phyloP scores from a whole-genome alignment of 345 rosid genomes.

The Citrus trifoliata region DNA sequence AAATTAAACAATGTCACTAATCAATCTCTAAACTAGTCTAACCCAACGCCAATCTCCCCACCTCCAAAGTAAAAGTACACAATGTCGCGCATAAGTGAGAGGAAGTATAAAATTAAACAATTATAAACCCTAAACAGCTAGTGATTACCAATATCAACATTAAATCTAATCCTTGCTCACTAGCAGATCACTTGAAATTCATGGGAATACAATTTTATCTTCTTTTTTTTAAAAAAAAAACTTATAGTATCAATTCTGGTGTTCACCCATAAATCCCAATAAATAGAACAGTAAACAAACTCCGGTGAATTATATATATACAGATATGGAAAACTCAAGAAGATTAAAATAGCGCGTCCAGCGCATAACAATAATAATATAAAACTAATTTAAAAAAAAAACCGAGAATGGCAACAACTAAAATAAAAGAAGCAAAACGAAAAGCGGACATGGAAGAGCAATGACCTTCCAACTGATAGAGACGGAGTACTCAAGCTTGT shows the following conservation, averaged over 20 bases:
- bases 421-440: background rate
- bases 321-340: no score
- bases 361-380: background rate
- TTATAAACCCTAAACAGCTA: background rate
- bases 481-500: constrained; percentile 71
- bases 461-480: constrained; percentile 60
- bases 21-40: background rate
- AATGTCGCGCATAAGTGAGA: background rate
- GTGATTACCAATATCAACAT: background rate
- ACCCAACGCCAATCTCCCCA: background rate
- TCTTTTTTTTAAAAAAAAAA: no score
- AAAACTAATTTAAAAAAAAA: background rate
- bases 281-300: background rate
- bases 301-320: background rate
- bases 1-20: background rate
- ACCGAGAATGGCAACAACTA: background rate
- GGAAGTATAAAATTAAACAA: background rate
- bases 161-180: background rate
- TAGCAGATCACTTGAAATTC: background rate
- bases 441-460: background rate
- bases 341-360: no score
- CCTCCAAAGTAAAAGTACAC: background rate
- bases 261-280: background rate
- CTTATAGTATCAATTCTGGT: background rate
- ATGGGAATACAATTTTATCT: background rate